Conservation (phyloP, 768 basidiomycete species). For the Agrocybe praecox region DNA sequence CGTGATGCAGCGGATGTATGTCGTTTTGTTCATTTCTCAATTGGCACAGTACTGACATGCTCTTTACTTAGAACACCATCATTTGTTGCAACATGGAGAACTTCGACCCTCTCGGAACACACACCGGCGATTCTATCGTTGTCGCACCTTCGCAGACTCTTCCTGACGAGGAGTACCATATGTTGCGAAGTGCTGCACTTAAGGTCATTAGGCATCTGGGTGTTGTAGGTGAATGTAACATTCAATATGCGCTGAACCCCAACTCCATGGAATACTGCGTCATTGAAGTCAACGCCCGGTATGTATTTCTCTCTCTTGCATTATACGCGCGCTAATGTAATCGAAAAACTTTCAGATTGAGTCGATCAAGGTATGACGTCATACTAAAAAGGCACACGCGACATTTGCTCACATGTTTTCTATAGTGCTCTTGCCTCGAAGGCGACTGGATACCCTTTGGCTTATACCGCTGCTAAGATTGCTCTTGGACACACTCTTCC, state of each 20-base stretch:
- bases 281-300: conserved; percentile 97
- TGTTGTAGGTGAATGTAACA: conserved; percentile 94
- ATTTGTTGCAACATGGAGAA: conserved; percentile 99
- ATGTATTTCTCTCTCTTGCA: conserved; percentile 23
- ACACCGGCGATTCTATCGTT: conserved; percentile 99
- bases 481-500: conserved; percentile 97
- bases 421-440: conserved; percentile 93
- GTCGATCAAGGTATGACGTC: conserved; percentile 70
- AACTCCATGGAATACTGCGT: conserved; percentile 93
- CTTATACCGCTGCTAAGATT: conserved; percentile 99
- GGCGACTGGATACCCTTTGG: conserved; percentile 98
- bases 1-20: conserved; percentile 95
- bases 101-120: conserved; percentile 98
- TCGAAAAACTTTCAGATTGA: conserved; percentile 44
- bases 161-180: conserved; percentile 98
- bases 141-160: conserved; percentile 98
- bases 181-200: conserved; percentile 96
- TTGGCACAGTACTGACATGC: conserved; percentile 17
- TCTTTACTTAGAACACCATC: conserved; percentile 80
- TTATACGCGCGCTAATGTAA: not conserved
- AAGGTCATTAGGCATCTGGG: conserved; percentile 93
- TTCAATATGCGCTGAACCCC: conserved; percentile 98
- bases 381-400: not conserved
- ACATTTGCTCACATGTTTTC: not conserved
- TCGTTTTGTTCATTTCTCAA: conserved; percentile 17